Evolutionary conservation across 73 alveolate genomes (phyloP).

Genomic region (Blepharisma stoltei): DNA sequence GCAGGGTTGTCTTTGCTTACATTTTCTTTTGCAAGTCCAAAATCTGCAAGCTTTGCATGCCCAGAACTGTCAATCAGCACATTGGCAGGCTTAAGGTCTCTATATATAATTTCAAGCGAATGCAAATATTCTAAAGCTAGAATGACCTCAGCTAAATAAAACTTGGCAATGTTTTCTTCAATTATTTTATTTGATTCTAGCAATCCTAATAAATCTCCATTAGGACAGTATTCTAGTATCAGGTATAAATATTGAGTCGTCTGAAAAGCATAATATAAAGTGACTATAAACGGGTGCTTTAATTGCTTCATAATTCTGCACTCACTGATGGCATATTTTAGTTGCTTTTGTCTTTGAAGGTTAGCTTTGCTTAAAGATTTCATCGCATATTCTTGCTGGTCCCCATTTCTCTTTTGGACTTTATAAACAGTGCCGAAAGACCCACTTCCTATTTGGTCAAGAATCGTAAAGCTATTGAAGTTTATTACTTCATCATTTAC

Average conservation of each 20-base stretch:
- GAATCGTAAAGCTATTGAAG: neutral
- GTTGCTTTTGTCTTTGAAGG: slow-evolving; percentile 5
- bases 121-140: slow-evolving; percentile 61
- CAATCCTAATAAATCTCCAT: slow-evolving; percentile 55
- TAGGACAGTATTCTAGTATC: slow-evolving; percentile 61
- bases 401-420: slow-evolving; percentile 23
- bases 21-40: slow-evolving; percentile 87
- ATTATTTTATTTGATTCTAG: slow-evolving; percentile 39
- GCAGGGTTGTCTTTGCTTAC: slow-evolving; percentile 67
- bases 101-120: slow-evolving; percentile 46
- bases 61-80: slow-evolving; percentile 79
- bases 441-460: slow-evolving; percentile 38
- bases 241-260: slow-evolving; percentile 49
- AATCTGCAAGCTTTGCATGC: slow-evolving; percentile 83
- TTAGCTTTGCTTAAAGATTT: slow-evolving; percentile 30
- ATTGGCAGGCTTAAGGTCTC: slow-evolving; percentile 96
- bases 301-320: slow-evolving; percentile 34
- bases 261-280: slow-evolving; percentile 46
- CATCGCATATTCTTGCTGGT: slow-evolving; percentile 35
- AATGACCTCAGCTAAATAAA: slow-evolving; percentile 54
- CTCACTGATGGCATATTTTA: slow-evolving; percentile 41
- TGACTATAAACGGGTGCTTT: slow-evolving; percentile 58
- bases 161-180: slow-evolving; percentile 56
- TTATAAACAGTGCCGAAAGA: slow-evolving; percentile 37
- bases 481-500: slow-evolving; percentile 31